Evolutionary conservation across 768 basidiomycete species (phyloP).

Genomic region (Lactarius indigo): DNA sequence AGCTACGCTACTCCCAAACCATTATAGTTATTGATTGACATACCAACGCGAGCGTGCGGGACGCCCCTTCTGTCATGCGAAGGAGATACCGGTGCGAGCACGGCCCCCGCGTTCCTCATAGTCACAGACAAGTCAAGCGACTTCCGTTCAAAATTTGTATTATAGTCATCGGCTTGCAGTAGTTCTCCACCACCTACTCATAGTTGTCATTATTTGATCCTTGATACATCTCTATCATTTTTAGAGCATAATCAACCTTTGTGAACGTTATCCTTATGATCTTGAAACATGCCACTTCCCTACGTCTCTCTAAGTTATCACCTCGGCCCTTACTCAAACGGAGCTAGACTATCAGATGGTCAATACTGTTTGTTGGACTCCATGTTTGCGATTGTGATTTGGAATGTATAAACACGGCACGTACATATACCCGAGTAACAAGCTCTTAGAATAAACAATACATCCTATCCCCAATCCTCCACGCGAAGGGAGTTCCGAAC

Average conservation of each 20-base stretch:
- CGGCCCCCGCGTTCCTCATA: neutral
- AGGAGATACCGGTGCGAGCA: neutral
- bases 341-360: too few relatives aligned
- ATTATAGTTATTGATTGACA: neutral
- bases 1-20: neutral
- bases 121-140: neutral
- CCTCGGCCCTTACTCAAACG: too few relatives aligned
- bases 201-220: neutral
- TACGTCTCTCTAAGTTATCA: neutral
- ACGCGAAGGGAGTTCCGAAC: too few relatives aligned
- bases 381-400: too few relatives aligned
- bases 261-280: neutral
- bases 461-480: too few relatives aligned
- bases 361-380: too few relatives aligned
- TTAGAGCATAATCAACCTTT: neutral
- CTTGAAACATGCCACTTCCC: neutral
- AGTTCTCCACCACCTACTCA: neutral
- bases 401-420: too few relatives aligned
- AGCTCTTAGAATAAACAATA: too few relatives aligned
- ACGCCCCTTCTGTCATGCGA: neutral
- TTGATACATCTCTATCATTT: neutral
- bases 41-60: neutral
- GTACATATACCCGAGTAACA: too few relatives aligned
- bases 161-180: neutral
- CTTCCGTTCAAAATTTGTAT: neutral